Base-by-base conservation (phyloP, 768 basidiomycete genomes). In the Suillus alpinus region DNA sequence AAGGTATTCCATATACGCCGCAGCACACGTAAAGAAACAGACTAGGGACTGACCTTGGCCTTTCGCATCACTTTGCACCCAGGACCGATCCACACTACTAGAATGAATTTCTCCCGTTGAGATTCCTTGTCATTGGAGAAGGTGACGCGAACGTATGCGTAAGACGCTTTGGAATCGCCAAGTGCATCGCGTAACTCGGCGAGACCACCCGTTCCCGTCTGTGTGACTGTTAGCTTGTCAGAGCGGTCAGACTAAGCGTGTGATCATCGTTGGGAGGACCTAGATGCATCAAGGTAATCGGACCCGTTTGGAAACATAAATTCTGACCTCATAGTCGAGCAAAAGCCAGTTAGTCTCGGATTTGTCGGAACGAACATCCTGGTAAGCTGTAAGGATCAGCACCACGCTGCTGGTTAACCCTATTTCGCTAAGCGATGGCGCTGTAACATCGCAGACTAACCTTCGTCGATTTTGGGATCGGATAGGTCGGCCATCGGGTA, bases 71-170 rank as follows among this genome's bases (percentile, higher is more conserved):
- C 83, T 77, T 93, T 94, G 76, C 92, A 91, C 44, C 77, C 75
- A 20, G 83, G 77, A 47, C 92, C 92, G 75, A 93, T 94, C 91
- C 91, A 93, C 49, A 85, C 81, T 72, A 93, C 81, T 68, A 93
- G 83, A 66, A 91, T 84, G 77, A 93, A 92, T 81, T 96, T 97
- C 81, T 95, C 91, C 61, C 95, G 85, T 71, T 78, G 83, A 46
- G 87, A 89, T 76, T 94, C 89, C 73, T 88, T 90, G 79, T 94
- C 92, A 72, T 91, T 94, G 57, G 90, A 80, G 75, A 91, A 97
- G 63, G 85, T 81, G 65, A 98, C 83, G 66, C 92, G 88, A 53
- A 77, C 91, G 73, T 96, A 96, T 34, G 84, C 95, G 71, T 83
- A 96, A 44, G 88, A 91, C 9, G 92, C 95, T 73, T 81, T 91